Conservation (phyloP, 176 grass and related monocot species). For the Aechmea fasciata region DNA sequence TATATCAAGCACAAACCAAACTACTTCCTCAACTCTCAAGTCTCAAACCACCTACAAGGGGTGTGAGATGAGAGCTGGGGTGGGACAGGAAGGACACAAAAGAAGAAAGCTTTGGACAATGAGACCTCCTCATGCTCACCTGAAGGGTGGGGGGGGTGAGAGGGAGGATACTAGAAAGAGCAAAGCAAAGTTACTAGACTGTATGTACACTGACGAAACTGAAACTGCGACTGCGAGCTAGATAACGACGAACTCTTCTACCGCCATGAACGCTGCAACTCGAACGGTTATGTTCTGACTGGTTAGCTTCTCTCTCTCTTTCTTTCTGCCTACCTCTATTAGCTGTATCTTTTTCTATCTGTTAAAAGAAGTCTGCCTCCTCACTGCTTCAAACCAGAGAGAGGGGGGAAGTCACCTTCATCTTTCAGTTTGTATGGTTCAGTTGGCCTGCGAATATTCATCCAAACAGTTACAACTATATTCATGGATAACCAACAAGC, state of each 20-base stretch:
- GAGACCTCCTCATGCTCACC: background rate
- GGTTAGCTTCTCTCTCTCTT: background rate
- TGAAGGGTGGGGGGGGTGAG: background rate
- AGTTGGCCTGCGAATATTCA: conserved; percentile 32
- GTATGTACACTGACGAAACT: background rate
- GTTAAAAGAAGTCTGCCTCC: background rate
- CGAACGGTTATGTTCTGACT: background rate
- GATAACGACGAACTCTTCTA: too few relatives aligned
- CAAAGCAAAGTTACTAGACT: background rate
- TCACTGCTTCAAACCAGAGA: conserved; percentile 11
- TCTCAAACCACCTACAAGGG: background rate
- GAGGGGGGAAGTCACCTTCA: conserved; percentile 63
- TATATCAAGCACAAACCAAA: background rate
- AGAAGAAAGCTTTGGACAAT: too few relatives aligned
- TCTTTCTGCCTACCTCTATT: background rate
- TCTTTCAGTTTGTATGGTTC: conserved; percentile 38
- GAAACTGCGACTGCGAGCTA: background rate
- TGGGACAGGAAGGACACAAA: background rate
- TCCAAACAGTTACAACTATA: background rate
- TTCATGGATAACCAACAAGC: background rate
- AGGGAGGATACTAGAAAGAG: background rate
- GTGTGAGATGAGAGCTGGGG: background rate
- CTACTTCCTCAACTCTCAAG: background rate
- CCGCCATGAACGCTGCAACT: background rate
- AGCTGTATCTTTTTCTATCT: background rate